These are phyloP conservation scores for Halteria grandinella DNA, from an alignment of 73 alveolate genomes.

Conservation along the genomic window DNA sequence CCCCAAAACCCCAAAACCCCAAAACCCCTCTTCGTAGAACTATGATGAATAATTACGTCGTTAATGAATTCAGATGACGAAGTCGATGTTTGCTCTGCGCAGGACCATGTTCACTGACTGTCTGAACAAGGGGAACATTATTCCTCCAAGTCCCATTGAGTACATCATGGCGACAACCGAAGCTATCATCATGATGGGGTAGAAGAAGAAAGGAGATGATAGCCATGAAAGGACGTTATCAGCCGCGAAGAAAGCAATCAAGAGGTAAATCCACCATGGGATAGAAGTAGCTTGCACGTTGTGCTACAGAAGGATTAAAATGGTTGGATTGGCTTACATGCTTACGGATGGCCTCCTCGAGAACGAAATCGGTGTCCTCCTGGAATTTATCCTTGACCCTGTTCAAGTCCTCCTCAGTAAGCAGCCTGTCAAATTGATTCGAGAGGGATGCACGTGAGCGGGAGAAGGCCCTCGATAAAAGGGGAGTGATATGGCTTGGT, in stretches of 20 bases:
- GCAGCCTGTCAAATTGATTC: constrained; percentile 66
- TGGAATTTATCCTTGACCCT: constrained; percentile 70
- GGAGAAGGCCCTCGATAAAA: neutral
- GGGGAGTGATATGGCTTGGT: too few species aligned
- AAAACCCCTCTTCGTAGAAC: neutral
- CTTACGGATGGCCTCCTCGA: constrained; percentile 83
- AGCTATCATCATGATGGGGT: constrained; percentile 44
- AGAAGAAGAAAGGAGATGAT: constrained; percentile 59
- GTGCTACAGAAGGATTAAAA: too few species aligned
- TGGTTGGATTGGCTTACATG: too few species aligned
- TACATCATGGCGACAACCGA: constrained; percentile 35
- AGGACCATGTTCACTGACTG: constrained; percentile 9
- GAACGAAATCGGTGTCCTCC: constrained; percentile 77
- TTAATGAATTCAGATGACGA: neutral
- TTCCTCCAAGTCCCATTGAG: constrained; percentile 58
- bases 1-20: neutral
- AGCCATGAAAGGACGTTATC: constrained; percentile 78
- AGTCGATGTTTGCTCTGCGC: constrained; percentile 6
- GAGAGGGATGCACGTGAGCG: constrained; percentile 4
- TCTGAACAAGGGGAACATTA: constrained; percentile 23
- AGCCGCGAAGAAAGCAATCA: constrained; percentile 77
- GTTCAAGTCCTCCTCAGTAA: constrained; percentile 63
- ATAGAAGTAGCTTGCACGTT: constrained; percentile 58
- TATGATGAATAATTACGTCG: neutral
- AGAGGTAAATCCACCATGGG: constrained; percentile 80